Evolutionary conservation across 148 eudicot genomes (phyloP), one percentile per base, ranked within the genome.

Genomic region (Persicaria maculosa): DNA sequence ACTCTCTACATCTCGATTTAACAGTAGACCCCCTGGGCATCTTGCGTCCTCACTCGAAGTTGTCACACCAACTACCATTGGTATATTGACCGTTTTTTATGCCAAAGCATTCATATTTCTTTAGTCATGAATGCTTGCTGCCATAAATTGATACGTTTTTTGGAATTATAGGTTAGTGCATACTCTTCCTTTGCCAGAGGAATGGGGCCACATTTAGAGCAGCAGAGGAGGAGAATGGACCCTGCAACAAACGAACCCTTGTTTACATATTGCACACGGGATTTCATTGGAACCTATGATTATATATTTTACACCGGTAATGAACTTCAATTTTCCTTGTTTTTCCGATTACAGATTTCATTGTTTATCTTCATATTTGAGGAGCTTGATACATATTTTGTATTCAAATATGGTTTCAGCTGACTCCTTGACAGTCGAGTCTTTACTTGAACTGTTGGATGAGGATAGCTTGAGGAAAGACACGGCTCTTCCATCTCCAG

Each of bases 291-390:
- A 50, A 94, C 98, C 52, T 78, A 82, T 77, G 97, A 95, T 81
- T 95, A 92, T 79, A 90, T 92, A 81, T 92, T 94, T 75, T 90
- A 92, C 77, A 86, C 98, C 74, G 98, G 98, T 94, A 88, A 67
- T 52, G 4, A 19, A 22, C 50, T 12, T 55, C 44, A 14, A 72
- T 1, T 73, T 74, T 22, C 15, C 44, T 40, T 62, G 53, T 36
- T 19, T 74, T 43, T 5, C 11, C 9, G 46, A 20, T 50, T 47
- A 59, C 40, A 31, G 40, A 31, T 31, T 31, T 45, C 16, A n/a
- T 44, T 36, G 45, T 15, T 68, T 16, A 4, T 31, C 19, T 40
- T 67, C 14, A 4, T 40, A 12, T 68, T 20, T 15, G 72, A 68
- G 48, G 72, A 43, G 19, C 72, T 43, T 40, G 22, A 15, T 45